These are phyloP conservation scores for Capsicum pubescens DNA, from an alignment of 257 asterid genomes.

Conservation along the genomic window DNA sequence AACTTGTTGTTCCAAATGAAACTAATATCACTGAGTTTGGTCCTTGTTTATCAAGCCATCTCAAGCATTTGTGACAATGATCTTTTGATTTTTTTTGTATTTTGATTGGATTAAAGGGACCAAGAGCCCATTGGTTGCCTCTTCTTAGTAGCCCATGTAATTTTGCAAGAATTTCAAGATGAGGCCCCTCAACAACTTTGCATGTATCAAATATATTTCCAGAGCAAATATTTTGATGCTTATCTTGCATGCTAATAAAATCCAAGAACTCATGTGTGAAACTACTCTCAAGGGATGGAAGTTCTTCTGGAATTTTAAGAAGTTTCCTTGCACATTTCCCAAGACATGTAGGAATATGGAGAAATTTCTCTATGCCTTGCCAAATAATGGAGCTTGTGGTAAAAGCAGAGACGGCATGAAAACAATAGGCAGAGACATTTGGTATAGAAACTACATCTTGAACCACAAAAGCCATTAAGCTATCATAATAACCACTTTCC, in stretches of 20 bases:
- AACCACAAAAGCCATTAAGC: conserved; percentile 3
- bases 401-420: background rate
- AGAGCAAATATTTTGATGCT: background rate
- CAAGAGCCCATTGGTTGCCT: conserved; percentile 6
- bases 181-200: background rate
- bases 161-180: background rate
- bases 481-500: background rate
- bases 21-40: background rate
- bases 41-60: conserved; percentile 23
- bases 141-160: background rate
- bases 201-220: background rate
- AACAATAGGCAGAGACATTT: background rate
- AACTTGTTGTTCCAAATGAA: conserved; percentile 7
- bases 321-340: background rate
- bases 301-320: background rate
- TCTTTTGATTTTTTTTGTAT: background rate
- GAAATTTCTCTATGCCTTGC: background rate
- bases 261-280: conserved; percentile 20
- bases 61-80: background rate
- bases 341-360: background rate
- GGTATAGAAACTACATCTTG: background rate
- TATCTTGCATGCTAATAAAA: background rate
- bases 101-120: conserved; percentile 22
- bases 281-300: conserved; percentile 10
- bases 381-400: background rate